phyloP scores from a whole-genome alignment of 129 eudicot species.

The Centrapalus pauciflorus region DNA sequence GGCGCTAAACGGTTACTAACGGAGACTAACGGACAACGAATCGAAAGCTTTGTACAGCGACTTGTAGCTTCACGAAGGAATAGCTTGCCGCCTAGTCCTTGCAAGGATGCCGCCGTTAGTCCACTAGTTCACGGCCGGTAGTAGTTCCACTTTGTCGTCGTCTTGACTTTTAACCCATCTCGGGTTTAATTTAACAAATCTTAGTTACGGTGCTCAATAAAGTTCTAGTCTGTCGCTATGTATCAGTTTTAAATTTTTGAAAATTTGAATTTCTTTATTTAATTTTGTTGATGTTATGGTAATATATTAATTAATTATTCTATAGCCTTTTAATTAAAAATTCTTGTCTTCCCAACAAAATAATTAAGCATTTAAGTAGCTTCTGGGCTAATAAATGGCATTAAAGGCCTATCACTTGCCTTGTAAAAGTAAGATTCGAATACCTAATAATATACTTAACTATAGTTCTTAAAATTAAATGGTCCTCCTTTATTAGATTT shows the following conservation, averaged over 20 bases:
- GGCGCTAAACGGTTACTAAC: constrained; percentile 81
- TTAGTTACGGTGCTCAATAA: constrained; percentile 36
- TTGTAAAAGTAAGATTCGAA: constrained; percentile 33
- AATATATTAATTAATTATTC: not conserved
- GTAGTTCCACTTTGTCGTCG: constrained; percentile 9
- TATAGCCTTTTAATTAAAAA: not conserved
- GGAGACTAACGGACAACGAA: constrained; percentile 86
- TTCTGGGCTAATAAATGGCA: constrained; percentile 33
- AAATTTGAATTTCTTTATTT: constrained; percentile 7
- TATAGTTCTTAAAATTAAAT: not conserved
- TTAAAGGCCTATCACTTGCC: constrained; percentile 31
- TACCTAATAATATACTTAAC: constrained; percentile 1
- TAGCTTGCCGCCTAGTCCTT: constrained; percentile 96
- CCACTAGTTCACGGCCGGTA: constrained; percentile 85
- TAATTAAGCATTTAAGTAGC: constrained; percentile 25
- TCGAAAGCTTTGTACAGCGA: constrained; percentile 70
- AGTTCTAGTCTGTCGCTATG: constrained; percentile 23
- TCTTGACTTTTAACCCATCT: not conserved
- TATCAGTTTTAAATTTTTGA: constrained; percentile 6
- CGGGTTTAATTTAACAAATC: constrained; percentile 26
- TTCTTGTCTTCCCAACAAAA: constrained; percentile 17
- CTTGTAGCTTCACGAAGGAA: constrained; percentile 63
- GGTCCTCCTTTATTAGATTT: not conserved
- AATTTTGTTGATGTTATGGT: constrained; percentile 12
- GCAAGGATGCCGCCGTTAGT: constrained; percentile 75